Evolutionary conservation across 148 eudicot species (phyloP).

Genomic region (Spergularia bocconei): DNA sequence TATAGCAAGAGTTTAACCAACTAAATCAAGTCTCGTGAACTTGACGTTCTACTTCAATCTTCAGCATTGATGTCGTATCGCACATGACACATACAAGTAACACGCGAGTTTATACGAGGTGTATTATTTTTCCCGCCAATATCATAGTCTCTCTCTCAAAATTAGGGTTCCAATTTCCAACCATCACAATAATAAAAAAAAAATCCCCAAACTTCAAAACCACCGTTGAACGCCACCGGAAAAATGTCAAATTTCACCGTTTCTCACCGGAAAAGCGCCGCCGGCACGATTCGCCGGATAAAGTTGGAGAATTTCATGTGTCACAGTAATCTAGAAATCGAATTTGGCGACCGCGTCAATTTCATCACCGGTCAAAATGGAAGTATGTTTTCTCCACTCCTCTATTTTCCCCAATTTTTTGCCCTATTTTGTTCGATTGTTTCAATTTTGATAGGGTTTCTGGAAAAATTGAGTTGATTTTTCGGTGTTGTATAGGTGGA

Average conservation of each 20-base stretch:
- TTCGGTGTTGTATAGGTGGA: slow-evolving; percentile 52
- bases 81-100: too few relatives aligned
- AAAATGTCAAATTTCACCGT: slow-evolving; percentile 37
- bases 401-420: neutral
- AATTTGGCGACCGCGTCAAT: slow-evolving; percentile 68
- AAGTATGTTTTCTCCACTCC: slow-evolving; percentile 42
- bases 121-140: too few relatives aligned
- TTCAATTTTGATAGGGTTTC: neutral
- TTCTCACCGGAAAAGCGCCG: slow-evolving; percentile 26
- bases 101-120: too few relatives aligned
- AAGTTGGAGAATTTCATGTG: slow-evolving; percentile 94
- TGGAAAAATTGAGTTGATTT: slow-evolving; percentile 9
- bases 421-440: neutral
- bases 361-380: slow-evolving; percentile 98
- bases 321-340: slow-evolving; percentile 71
- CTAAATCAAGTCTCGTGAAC: too few relatives aligned
- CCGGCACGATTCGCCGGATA: slow-evolving; percentile 68
- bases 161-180: slow-evolving; percentile 10
- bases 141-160: neutral
- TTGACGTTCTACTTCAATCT: too few relatives aligned
- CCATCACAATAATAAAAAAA: neutral
- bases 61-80: too few relatives aligned
- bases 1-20: too few relatives aligned
- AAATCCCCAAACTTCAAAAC: neutral
- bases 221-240: neutral